Evolutionary conservation across 129 eudicot genomes (phyloP).

Genomic region (Logfia minima): DNA sequence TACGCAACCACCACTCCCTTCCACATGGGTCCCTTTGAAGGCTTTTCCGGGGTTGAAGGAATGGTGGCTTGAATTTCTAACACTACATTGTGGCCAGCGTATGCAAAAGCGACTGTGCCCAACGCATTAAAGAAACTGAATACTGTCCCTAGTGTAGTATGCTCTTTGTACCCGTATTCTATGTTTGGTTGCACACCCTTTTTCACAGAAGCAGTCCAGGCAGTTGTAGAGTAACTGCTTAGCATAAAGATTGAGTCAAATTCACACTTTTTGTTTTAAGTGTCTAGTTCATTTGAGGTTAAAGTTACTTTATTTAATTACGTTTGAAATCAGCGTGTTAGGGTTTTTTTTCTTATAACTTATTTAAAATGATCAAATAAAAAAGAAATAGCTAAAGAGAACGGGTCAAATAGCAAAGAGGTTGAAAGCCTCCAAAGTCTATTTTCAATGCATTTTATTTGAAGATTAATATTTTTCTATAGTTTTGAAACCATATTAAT

Average conservation of each 20-base stretch:
- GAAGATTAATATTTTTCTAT: not conserved
- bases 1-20: constrained; percentile 59
- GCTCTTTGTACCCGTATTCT: constrained; percentile 34
- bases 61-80: constrained; percentile 66
- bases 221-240: constrained; percentile 64
- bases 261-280: not conserved
- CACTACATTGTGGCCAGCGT: constrained; percentile 66
- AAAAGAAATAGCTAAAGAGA: not conserved
- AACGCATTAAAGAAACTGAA: constrained; percentile 53
- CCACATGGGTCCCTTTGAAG: constrained; percentile 73
- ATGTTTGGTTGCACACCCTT: constrained; percentile 54
- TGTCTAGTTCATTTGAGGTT: not conserved
- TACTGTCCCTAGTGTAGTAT: constrained; percentile 29
- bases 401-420: not conserved
- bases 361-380: not conserved
- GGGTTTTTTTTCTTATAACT: not conserved
- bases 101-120: constrained; percentile 62
- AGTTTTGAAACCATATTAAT: not conserved
- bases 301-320: no score
- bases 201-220: constrained; percentile 48
- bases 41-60: constrained; percentile 66
- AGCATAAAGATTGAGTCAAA: not conserved
- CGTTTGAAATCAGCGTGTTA: not conserved
- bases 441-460: not conserved
- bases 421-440: not conserved